Evolutionary conservation across 2,329 filamentous ascomycete species (phyloP).

Genomic region (Chaetomiaceae sp.): DNA sequence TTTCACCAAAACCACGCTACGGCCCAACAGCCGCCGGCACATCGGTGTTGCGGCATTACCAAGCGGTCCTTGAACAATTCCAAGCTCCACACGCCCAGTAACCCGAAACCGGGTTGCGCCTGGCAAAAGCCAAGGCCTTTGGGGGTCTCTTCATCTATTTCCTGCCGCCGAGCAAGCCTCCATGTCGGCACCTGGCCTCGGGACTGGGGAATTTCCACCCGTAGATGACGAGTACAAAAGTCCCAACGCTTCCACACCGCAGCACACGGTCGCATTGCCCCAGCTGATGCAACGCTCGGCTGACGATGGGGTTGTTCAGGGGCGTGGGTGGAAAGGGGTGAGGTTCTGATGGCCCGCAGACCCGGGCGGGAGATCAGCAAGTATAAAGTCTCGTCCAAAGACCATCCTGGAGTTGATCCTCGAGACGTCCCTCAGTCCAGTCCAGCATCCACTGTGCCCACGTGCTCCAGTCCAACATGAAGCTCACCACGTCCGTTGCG

Average conservation of each 20-base stretch:
- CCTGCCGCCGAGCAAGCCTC: conserved; percentile 3
- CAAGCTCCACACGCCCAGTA: not conserved
- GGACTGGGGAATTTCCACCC: conserved; percentile 1
- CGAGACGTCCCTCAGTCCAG: not conserved
- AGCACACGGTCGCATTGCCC: not conserved
- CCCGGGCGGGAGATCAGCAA: conserved; percentile 4
- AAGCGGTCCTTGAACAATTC: not conserved
- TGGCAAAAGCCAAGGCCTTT: not conserved
- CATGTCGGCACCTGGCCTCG: not conserved
- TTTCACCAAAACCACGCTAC: not conserved
- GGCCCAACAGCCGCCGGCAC: not conserved
- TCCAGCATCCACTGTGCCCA: too few relatives aligned
- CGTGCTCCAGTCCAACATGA: conserved; percentile 24
- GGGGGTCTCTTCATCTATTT: conserved; percentile 12
- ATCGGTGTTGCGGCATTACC: conserved; percentile 3
- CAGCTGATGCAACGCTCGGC: not conserved
- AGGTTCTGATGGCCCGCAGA: not conserved
- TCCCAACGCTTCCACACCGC: not conserved
- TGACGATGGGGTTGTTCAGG: not conserved
- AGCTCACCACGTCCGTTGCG: conserved; percentile 20
- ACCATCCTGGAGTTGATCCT: not conserved
- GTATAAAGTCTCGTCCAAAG: conserved; percentile 2
- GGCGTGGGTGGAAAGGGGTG: not conserved
- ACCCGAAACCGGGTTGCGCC: conserved; percentile 11
- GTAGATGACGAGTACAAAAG: not conserved